A percentile compares a stretch with the other conserved stretches of the same genome.
Conservation (phyloP, 2,329 filamentous ascomycete genomes). For the Sarocladiaceae sp. region DNA sequence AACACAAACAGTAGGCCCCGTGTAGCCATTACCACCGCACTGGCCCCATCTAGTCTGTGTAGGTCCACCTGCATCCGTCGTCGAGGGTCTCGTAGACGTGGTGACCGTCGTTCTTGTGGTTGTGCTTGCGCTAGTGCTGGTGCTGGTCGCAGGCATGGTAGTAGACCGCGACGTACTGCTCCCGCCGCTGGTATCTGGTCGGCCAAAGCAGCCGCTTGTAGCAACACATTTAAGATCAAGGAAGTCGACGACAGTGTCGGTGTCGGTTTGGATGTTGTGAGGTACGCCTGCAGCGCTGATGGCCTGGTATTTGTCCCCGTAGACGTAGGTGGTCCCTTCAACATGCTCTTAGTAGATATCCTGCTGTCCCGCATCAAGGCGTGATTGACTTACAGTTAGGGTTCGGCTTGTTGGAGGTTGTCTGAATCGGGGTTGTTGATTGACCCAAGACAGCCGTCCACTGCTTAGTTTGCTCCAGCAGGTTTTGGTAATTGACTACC, state of each 20-base stretch:
- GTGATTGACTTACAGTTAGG: neutral
- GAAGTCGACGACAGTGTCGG: neutral
- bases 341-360: too few species aligned
- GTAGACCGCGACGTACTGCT: neutral
- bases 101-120: neutral
- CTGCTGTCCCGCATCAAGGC: too few species aligned
- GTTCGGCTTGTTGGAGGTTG: neutral
- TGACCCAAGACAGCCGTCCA: constrained; percentile 47
- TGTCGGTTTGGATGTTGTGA: neutral
- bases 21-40: neutral
- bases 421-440: neutral
- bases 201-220: neutral
- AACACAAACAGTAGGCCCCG: neutral
- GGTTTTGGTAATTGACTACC: constrained; percentile 48
- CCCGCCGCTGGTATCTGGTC: neutral
- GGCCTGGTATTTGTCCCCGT: neutral
- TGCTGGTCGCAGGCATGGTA: constrained; percentile 5
- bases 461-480: constrained; percentile 52
- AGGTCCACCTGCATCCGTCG: neutral
- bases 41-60: neutral
- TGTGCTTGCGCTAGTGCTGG: neutral
- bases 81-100: too few species aligned
- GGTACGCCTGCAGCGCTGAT: neutral
- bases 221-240: neutral
- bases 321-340: neutral